Evolutionary conservation across 768 basidiomycete species (phyloP).

Genomic region (Xanthoconium stramineum): DNA sequence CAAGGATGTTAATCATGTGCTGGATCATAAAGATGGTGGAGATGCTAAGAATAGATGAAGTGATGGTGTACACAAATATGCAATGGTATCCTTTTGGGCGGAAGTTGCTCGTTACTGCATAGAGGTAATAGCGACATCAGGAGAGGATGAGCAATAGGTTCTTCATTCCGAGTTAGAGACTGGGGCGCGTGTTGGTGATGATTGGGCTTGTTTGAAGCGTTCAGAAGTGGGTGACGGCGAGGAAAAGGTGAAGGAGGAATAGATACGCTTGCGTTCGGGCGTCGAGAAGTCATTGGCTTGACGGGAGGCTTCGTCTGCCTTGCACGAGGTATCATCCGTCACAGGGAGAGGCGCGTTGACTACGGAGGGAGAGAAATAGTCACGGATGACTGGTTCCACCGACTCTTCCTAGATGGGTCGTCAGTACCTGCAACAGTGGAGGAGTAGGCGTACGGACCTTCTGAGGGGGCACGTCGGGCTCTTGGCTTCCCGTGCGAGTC

Average conservation of each 20-base stretch:
- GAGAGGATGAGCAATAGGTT: background rate
- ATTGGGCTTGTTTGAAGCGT: slow-evolving; percentile 46
- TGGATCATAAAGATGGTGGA: slow-evolving; percentile 25
- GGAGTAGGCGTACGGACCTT: slow-evolving; percentile 40
- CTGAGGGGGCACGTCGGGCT: slow-evolving; percentile 41
- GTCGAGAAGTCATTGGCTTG: slow-evolving; percentile 69
- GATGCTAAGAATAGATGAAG: slow-evolving; percentile 32
- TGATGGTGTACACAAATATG: slow-evolving; percentile 34
- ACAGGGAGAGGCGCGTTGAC: slow-evolving; percentile 28
- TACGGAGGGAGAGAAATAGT: slow-evolving; percentile 41
- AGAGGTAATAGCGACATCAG: background rate
- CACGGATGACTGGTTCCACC: slow-evolving; percentile 54
- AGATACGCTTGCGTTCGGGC: slow-evolving; percentile 70
- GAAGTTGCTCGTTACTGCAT: slow-evolving; percentile 9
- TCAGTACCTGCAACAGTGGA: background rate
- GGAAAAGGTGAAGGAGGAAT: slow-evolving; percentile 75
- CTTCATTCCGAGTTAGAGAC: slow-evolving; percentile 22
- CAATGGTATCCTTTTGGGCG: slow-evolving; percentile 27
- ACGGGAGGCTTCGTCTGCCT: slow-evolving; percentile 52
- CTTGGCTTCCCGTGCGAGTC: slow-evolving; percentile 34
- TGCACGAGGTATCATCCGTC: slow-evolving; percentile 27
- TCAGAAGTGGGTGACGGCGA: slow-evolving; percentile 64
- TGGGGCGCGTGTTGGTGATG: slow-evolving; percentile 27
- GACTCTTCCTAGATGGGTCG: slow-evolving; percentile 44
- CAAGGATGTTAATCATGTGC: slow-evolving; percentile 24